phyloP scores from a whole-genome alignment of 2,329 filamentous ascomycete species.

The Cercospora sp. region DNA sequence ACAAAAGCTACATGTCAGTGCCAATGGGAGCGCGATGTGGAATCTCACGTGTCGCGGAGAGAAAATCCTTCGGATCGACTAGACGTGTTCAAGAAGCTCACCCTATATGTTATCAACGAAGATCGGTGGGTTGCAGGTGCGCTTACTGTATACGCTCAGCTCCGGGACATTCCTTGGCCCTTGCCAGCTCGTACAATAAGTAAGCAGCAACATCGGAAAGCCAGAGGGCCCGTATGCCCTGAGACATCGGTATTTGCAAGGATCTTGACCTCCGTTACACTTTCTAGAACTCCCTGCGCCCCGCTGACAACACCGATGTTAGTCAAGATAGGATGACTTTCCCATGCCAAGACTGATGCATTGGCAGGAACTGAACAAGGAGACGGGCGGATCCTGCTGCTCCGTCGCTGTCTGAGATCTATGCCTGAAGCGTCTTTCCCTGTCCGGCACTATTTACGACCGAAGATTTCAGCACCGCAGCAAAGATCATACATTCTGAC shows the following conservation, averaged over 20 bases:
- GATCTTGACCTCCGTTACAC: background rate
- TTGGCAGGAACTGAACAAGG: background rate
- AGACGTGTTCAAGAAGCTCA: no score
- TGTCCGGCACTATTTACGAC: background rate
- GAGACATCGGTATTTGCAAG: background rate
- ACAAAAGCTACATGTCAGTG: no score
- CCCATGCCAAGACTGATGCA: background rate
- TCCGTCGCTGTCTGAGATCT: background rate
- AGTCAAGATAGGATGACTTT: background rate
- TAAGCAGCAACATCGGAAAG: background rate
- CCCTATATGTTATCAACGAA: no score
- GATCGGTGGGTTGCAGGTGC: no score
- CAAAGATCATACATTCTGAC: background rate
- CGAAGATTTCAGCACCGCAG: background rate
- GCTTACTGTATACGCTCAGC: no score
- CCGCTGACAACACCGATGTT: background rate
- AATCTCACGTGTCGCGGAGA: no score
- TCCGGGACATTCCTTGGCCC: no score
- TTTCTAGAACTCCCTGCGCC: background rate
- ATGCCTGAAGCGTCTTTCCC: background rate
- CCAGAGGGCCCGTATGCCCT: background rate
- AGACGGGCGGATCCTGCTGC: background rate
- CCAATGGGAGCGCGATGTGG: no score
- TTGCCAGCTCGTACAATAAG: background rate
- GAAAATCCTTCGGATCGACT: no score